Evolutionary conservation across 1,284 basidiomycete genomes (phyloP), one percentile per base, ranked within the genome.

Genomic region (Sporisorium graminicola): DNA sequence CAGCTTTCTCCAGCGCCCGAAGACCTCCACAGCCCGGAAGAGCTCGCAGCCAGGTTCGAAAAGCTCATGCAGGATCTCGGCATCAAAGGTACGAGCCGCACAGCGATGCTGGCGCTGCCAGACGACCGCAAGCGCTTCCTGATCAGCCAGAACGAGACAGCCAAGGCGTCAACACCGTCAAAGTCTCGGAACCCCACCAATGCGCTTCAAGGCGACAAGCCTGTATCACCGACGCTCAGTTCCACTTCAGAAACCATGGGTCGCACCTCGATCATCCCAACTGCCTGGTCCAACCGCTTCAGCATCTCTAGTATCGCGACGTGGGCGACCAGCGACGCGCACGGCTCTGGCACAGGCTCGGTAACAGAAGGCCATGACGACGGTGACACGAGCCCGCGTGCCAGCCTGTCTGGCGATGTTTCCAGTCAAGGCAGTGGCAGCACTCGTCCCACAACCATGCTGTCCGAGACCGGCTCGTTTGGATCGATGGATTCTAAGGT

Each of bases 81-180:
- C 13, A 85, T 94, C 65, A 93, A 92, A 82, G 91, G 90, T 16
- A 88, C 90, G 1, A 90, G 90, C 76, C 89, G 92, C 49, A 87
- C 87, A 7, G 89, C 88, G 0, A 92, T 94, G 90, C 88, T 90
- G 64, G 86, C 89, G 5, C 86, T 95, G 16, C 87, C 92, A 0
- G 71, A 86, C 8, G 90, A 91, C 58, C 90, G 91, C 79, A 93
- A 93, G 86, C 89, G 88, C 50, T 91, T 91, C 74, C 86, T 95
- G 2, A 86, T 94, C 35, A 73, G 60, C 31, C 80, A 82, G 56
- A 80, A 82, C 31, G 78, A 82, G 44, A 57, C 78, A 12, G 69
- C 75, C 13, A 75, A 51, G 40, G 43, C 62, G 7, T 71, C 74
- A 22, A 72, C 68, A n/a, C 74, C 68, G 5, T 67, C 68, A 8